These are phyloP conservation scores for Fusarium sp. DNA, from an alignment of 2,329 filamentous ascomycete species.

Conservation along the genomic window DNA sequence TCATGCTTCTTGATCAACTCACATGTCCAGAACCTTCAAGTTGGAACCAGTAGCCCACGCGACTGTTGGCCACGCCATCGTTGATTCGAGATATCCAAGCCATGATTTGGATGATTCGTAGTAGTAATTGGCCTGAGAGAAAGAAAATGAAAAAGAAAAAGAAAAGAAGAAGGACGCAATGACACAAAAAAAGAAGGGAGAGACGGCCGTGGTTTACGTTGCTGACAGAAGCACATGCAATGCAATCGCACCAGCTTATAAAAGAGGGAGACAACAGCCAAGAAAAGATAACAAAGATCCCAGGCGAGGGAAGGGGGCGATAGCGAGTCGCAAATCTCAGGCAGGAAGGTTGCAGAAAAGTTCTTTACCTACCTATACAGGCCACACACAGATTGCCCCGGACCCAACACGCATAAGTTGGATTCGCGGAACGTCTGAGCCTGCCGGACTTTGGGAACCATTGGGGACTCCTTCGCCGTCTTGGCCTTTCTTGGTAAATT, in stretches of 20 bases:
- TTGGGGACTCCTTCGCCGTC: neutral
- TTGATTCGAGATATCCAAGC: slow-evolving; percentile 63
- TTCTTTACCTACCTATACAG: neutral
- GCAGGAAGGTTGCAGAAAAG: neutral
- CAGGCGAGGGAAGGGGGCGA: neutral
- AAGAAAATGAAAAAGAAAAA: neutral
- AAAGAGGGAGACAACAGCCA: neutral
- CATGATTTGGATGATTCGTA: slow-evolving; percentile 47
- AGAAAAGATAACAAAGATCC: neutral
- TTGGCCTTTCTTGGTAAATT: slow-evolving; percentile 1
- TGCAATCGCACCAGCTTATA: neutral
- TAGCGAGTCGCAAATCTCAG: neutral
- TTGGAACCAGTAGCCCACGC: slow-evolving; percentile 78
- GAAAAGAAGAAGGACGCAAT: neutral
- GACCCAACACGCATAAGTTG: neutral
- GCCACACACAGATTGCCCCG: neutral
- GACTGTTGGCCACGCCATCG: slow-evolving; percentile 68
- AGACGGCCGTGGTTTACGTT: neutral
- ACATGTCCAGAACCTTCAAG: slow-evolving; percentile 87
- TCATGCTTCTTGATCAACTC: slow-evolving; percentile 51
- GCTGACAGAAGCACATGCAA: neutral
- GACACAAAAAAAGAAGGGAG: neutral
- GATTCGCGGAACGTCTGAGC: neutral
- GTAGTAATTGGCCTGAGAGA: neutral
- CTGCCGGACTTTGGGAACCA: neutral